A percentile compares a stretch with the other conserved stretches of the same genome.
These are phyloP conservation scores for Plasmodium inui DNA, from an alignment of 169 alveolate species.

Conservation along the genomic window DNA sequence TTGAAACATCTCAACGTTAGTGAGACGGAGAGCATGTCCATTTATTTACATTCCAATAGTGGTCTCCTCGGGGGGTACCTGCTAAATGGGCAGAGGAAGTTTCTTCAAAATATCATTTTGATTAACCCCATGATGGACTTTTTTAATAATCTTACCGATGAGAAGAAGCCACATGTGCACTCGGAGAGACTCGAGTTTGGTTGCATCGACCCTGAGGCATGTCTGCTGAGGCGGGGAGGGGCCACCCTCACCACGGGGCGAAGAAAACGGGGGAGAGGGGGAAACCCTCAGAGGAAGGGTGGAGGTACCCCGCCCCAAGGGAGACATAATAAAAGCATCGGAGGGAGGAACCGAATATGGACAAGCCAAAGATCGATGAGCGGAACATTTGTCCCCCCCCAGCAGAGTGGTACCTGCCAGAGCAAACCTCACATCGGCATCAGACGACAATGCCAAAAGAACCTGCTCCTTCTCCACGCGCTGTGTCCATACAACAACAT, in stretches of 20 bases:
- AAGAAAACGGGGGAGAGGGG: neutral
- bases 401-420: neutral
- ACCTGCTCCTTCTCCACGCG: conserved; percentile 5
- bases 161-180: conserved; percentile 29
- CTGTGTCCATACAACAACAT: conserved; percentile 51
- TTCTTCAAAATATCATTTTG: conserved; percentile 53
- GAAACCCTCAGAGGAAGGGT: too few species aligned
- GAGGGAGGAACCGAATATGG: too few species aligned
- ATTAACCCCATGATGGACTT: conserved; percentile 80
- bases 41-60: conserved; percentile 40
- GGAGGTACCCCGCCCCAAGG: neutral
- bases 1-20: conserved; percentile 36
- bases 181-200: conserved; percentile 83
- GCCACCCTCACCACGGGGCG: neutral
- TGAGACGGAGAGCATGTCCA: conserved; percentile 32
- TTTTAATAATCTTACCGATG: conserved; percentile 47
- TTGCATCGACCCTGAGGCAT: neutral
- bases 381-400: neutral
- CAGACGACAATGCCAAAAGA: neutral
- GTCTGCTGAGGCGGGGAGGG: neutral
- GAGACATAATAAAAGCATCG: too few species aligned
- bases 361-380: too few species aligned
- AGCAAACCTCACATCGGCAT: neutral
- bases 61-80: conserved; percentile 60
- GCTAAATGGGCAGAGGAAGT: neutral